Base-by-base conservation (phyloP, 202 grass and related monocot genomes). In the Panicum hallii region DNA sequence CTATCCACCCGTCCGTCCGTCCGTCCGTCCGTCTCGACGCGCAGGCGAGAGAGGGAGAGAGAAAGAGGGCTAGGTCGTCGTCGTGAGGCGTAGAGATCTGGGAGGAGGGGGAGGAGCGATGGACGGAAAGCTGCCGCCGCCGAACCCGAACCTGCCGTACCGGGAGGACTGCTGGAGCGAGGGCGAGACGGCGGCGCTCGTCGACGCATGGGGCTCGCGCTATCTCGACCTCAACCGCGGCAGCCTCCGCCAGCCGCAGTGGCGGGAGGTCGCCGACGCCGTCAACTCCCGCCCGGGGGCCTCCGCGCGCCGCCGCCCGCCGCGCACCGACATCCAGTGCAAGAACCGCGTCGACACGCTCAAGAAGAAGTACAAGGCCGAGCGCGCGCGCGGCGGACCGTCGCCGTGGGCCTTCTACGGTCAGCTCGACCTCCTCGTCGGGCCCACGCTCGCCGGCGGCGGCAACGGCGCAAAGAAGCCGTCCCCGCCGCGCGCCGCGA, bases 121-220 rank as follows among this genome's bases (percentile, higher is more conserved):
- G 83, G 88, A 90, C 67, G 61, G 84, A 41, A 82, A 86, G 72
- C 67, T 87, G 65, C 89, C 91, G 83, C 93, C 88, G 62, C 83
- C 91, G 30, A 98, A 94, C 83, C 87, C 93, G 19, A 94, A 91
- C 76, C 78, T 99, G 79, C 97, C 97, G 1, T 99, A 99, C 90
- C 65, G 97, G 36, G 97, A 99, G 86, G 97, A 99, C 75, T 99
- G 97, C 88, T 99, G 97, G 97, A 99, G 97, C 91, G 97, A 99
- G 72, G 97, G 93, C 66, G 97, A 99, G 91, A 99, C 97, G 53
- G 89, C 90, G 22, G 91, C 93, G 63, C 86, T 99, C 62, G 97
- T 97, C 47, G 91, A 97, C 36, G 82, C 97, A 19, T 99, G 97
- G 97, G 97, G 97, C 9, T 87, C 88, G 57, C 90, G 97, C 5